Percentiles rank a stretch among this genome's conserved stretches.
phyloP scores from a whole-genome alignment of 768 basidiomycete species.

The Floccularia luteovirens region DNA sequence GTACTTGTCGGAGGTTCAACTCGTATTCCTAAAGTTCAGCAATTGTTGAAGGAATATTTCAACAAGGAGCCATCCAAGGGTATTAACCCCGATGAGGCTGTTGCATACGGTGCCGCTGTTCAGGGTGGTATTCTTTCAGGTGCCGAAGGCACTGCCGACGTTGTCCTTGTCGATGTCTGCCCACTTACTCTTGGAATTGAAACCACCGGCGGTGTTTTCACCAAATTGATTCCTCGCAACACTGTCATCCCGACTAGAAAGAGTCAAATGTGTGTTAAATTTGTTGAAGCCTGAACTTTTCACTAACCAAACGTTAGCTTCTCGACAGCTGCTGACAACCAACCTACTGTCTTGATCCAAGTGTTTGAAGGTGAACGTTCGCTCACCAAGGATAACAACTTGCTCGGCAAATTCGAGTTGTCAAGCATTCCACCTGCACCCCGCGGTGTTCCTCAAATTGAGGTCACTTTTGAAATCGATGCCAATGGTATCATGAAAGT shows the following conservation, averaged over 20 bases:
- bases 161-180: conserved; percentile 52
- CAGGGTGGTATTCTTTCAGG: conserved; percentile 63
- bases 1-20: conserved; percentile 58
- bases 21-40: conserved; percentile 63
- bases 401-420: conserved; percentile 89
- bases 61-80: conserved; percentile 53
- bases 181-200: conserved; percentile 54
- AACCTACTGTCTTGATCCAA: conserved; percentile 83
- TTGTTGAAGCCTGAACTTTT: background rate
- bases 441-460: conserved; percentile 85
- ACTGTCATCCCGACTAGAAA: conserved; percentile 46
- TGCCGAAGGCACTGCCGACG: conserved; percentile 41
- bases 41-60: conserved; percentile 63
- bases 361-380: conserved; percentile 88
- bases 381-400: conserved; percentile 85
- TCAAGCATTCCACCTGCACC: conserved; percentile 84
- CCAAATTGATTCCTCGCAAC: conserved; percentile 41
- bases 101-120: conserved; percentile 67
- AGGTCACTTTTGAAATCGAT: conserved; percentile 88
- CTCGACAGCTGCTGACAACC: conserved; percentile 88
- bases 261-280: conserved; percentile 23
- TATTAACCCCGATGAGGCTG: conserved; percentile 71
- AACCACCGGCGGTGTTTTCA: conserved; percentile 60
- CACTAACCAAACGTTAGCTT: conserved; percentile 30
- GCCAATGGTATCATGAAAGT: conserved; percentile 82